phyloP scores from a whole-genome alignment of 805 yeast species.

The Komagataella pseudopastoris region DNA sequence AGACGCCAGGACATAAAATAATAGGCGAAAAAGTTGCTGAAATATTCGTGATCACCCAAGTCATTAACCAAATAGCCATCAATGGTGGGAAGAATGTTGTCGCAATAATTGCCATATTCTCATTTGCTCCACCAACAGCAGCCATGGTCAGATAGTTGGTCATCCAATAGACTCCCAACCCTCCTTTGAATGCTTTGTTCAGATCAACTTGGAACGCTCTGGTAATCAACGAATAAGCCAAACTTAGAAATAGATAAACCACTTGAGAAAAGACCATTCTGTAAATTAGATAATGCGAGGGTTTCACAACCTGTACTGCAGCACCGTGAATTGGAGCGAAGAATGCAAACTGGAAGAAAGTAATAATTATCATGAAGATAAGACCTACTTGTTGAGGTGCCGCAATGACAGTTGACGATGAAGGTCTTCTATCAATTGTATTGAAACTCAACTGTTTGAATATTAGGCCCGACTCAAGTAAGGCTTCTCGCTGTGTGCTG shows the following conservation, averaged over 20 bases:
- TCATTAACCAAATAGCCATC: constrained; percentile 58
- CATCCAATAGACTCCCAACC: constrained; percentile 70
- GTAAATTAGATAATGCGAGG: constrained; percentile 33
- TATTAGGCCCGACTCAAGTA: constrained; percentile 4
- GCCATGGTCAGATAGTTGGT: constrained; percentile 52
- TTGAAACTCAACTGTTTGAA: constrained; percentile 8
- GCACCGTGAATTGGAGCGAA: constrained; percentile 41
- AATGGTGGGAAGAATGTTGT: constrained; percentile 45
- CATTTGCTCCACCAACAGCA: constrained; percentile 69
- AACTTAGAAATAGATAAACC: constrained; percentile 42
- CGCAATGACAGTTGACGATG: constrained; percentile 29
- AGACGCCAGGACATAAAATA: constrained; percentile 42
- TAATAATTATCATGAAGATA: constrained; percentile 55
- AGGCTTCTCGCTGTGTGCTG: not conserved
- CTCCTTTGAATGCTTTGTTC: constrained; percentile 40
- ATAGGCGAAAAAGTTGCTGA: constrained; percentile 58
- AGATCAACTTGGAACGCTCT: constrained; percentile 58
- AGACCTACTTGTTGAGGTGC: constrained; percentile 71
- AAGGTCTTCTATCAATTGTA: constrained; percentile 34
- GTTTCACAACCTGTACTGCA: constrained; percentile 26
- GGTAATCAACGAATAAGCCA: constrained; percentile 45
- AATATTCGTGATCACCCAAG: constrained; percentile 58
- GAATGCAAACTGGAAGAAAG: constrained; percentile 60
- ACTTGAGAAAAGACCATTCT: constrained; percentile 35
- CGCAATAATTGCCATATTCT: constrained; percentile 40